A percentile compares a stretch with the other conserved stretches of the same genome.
phyloP scores from a whole-genome alignment of 1,139 yeast genomes.

The Scheffersomyces titani region DNA sequence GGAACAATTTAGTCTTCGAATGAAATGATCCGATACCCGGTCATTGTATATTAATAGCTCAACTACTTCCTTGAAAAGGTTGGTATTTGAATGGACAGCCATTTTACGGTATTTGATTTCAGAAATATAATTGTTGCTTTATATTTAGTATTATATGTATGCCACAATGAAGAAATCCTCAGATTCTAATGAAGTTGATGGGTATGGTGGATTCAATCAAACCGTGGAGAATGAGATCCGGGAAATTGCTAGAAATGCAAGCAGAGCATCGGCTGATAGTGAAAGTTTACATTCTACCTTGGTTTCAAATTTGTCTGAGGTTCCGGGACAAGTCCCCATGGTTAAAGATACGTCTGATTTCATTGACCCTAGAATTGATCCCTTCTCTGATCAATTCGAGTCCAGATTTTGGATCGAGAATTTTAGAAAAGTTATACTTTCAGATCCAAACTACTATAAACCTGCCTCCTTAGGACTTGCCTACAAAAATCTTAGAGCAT shows the following conservation, averaged over 20 bases:
- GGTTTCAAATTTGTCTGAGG: slow-evolving; percentile 14
- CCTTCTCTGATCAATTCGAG: slow-evolving; percentile 55
- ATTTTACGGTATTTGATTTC: no score
- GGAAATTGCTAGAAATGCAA: slow-evolving; percentile 28
- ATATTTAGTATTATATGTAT: no score
- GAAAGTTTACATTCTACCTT: no score
- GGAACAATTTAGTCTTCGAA: no score
- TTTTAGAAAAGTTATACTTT: slow-evolving; percentile 49
- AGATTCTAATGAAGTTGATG: slow-evolving; percentile 23
- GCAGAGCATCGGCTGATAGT: slow-evolving; percentile 20
- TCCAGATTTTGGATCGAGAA: slow-evolving; percentile 75
- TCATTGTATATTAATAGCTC: no score
- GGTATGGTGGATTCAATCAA: slow-evolving; percentile 19
- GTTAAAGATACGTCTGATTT: slow-evolving; percentile 10
- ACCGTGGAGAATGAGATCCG: slow-evolving; percentile 16
- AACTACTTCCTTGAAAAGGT: no score
- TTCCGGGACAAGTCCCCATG: slow-evolving; percentile 17
- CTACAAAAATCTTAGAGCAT: slow-evolving; percentile 17
- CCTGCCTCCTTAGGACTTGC: slow-evolving; percentile 19
- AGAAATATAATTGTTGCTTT: no score
- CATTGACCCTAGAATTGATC: slow-evolving; percentile 17
- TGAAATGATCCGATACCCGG: no score
- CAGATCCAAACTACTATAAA: slow-evolving; percentile 20
- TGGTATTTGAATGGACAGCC: no score
- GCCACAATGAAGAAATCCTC: no score